These are phyloP conservation scores for Candida dajiaensis DNA, from an alignment of 805 yeast species.

Conservation along the genomic window DNA sequence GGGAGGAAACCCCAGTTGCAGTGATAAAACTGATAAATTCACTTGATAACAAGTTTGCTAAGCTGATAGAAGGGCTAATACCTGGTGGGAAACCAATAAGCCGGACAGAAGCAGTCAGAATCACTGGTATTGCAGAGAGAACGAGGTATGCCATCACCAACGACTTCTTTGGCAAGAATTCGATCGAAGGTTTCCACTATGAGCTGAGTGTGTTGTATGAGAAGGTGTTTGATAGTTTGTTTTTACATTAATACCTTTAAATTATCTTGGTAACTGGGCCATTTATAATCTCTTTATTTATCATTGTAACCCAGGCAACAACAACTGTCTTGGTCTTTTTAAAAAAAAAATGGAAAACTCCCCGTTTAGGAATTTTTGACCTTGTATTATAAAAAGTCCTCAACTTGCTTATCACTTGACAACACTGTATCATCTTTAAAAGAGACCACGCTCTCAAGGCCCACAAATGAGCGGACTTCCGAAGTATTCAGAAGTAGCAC, in stretches of 20 bases:
- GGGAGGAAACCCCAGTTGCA: slow-evolving; percentile 26
- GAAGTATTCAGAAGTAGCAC: background rate
- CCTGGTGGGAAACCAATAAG: slow-evolving; percentile 30
- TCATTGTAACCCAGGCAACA: background rate
- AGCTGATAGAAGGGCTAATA: slow-evolving; percentile 31
- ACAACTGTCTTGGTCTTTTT: too few relatives aligned
- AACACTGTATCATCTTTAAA: too few relatives aligned
- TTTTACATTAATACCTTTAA: too few relatives aligned
- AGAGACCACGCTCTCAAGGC: too few relatives aligned
- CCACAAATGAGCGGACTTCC: background rate
- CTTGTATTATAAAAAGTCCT: too few relatives aligned
- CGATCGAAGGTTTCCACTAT: slow-evolving; percentile 36
- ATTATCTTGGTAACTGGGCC: too few relatives aligned
- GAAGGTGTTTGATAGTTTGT: slow-evolving; percentile 27
- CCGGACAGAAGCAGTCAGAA: slow-evolving; percentile 46
- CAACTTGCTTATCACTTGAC: too few relatives aligned
- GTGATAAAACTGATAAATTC: slow-evolving; percentile 33
- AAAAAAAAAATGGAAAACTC: too few relatives aligned
- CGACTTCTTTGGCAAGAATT: slow-evolving; percentile 27
- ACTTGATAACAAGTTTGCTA: slow-evolving; percentile 36
- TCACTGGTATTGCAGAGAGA: slow-evolving; percentile 47
- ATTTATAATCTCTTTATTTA: too few relatives aligned
- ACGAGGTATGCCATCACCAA: slow-evolving; percentile 38
- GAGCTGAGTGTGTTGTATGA: slow-evolving; percentile 42
- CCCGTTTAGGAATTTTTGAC: too few relatives aligned